Conservation (phyloP, 805 yeast genomes). For the Cyberlindnera mrakii region DNA sequence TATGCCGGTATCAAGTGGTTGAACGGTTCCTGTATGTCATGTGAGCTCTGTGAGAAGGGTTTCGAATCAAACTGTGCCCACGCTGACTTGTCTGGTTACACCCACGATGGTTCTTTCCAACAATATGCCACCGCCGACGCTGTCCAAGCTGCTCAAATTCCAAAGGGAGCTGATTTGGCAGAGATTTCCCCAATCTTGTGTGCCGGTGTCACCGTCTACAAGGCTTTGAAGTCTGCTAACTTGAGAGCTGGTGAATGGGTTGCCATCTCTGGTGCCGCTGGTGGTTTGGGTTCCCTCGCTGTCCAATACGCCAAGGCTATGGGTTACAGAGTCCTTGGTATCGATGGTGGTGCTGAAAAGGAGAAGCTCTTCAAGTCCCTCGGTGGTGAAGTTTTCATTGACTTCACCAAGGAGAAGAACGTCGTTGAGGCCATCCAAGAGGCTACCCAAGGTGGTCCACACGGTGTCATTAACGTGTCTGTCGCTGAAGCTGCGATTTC, state of each 20-base stretch:
- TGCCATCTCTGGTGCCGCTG: slow-evolving; percentile 74
- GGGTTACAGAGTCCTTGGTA: slow-evolving; percentile 69
- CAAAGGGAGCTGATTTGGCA: slow-evolving; percentile 53
- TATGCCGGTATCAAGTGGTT: slow-evolving; percentile 67
- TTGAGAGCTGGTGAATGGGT: slow-evolving; percentile 68
- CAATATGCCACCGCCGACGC: slow-evolving; percentile 64
- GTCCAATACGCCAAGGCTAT: slow-evolving; percentile 73
- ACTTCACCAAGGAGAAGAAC: slow-evolving; percentile 48
- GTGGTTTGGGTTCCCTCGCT: slow-evolving; percentile 76
- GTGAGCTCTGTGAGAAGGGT: slow-evolving; percentile 58
- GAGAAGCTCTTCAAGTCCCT: slow-evolving; percentile 44
- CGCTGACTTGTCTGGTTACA: slow-evolving; percentile 61
- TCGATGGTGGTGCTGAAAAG: slow-evolving; percentile 74
- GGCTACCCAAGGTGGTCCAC: slow-evolving; percentile 62
- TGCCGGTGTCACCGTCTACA: slow-evolving; percentile 53
- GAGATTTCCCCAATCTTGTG: slow-evolving; percentile 46
- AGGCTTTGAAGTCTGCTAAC: slow-evolving; percentile 58
- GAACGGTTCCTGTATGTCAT: slow-evolving; percentile 60
- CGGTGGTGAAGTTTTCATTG: slow-evolving; percentile 64
- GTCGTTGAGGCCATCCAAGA: slow-evolving; percentile 40
- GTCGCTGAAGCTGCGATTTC: slow-evolving; percentile 50
- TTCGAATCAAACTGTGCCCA: slow-evolving; percentile 62
- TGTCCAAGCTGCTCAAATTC: slow-evolving; percentile 57
- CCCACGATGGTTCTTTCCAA: slow-evolving; percentile 45
- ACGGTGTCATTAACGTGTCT: slow-evolving; percentile 38